phyloP scores from a whole-genome alignment of 768 basidiomycete species.

The Boletus pseudo-olivaceus region DNA sequence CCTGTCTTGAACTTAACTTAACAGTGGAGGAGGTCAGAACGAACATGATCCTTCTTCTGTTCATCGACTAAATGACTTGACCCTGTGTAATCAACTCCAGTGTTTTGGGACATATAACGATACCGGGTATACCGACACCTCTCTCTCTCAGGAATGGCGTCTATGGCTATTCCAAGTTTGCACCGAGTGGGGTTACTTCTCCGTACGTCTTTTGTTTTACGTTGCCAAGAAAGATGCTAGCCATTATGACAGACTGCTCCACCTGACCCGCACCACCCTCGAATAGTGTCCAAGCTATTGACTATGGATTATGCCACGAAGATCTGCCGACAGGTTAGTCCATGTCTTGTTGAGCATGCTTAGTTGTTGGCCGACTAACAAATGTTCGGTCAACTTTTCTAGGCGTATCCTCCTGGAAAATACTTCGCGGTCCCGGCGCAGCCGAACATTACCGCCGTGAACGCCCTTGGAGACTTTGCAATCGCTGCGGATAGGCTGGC shows the following conservation, averaged over 20 bases:
- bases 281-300: constrained; percentile 76
- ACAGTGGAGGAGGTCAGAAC: constrained; percentile 50
- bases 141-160: constrained; percentile 74
- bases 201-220: constrained; percentile 39
- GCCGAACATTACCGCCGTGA: constrained; percentile 83
- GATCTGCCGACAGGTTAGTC: constrained; percentile 58
- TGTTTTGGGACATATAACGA: constrained; percentile 88
- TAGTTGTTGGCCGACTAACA: not conserved
- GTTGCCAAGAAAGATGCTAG: not conserved
- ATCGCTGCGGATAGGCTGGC: constrained; percentile 80
- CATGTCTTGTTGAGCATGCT: not conserved
- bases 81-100: constrained; percentile 32
- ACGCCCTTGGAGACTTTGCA: constrained; percentile 78
- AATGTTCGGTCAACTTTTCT: not conserved
- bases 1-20: constrained; percentile 46
- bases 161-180: constrained; percentile 91
- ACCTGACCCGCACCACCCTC: constrained; percentile 61
- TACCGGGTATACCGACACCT: constrained; percentile 55
- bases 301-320: constrained; percentile 69
- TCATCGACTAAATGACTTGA: not conserved
- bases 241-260: constrained; percentile 57
- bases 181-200: constrained; percentile 95
- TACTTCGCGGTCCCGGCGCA: constrained; percentile 64
- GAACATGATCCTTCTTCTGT: not conserved
- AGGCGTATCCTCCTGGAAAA: constrained; percentile 79